These are phyloP conservation scores for Aspergillus latus DNA, from an alignment of 2,329 filamentous ascomycete species.

Conservation along the genomic window DNA sequence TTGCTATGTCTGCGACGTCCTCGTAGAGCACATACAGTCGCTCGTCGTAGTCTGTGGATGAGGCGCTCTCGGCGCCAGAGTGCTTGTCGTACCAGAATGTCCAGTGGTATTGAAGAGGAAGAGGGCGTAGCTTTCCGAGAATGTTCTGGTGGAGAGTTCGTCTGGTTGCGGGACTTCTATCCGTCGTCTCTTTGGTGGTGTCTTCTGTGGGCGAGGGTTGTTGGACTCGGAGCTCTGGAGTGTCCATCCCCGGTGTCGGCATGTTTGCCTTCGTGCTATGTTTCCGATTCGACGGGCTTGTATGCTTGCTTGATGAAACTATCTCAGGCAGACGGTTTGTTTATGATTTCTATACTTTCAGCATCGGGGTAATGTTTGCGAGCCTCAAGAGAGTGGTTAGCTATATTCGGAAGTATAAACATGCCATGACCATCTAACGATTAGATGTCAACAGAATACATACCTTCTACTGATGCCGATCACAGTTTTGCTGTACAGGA, in stretches of 20 bases:
- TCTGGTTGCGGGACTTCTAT: conserved; percentile 23
- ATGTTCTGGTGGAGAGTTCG: conserved; percentile 45
- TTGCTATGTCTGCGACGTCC: conserved; percentile 44
- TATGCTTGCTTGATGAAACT: not conserved
- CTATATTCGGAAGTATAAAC: not conserved
- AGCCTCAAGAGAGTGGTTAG: not conserved
- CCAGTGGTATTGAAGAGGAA: conserved; percentile 51
- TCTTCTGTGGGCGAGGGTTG: conserved; percentile 21
- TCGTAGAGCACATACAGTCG: conserved; percentile 41
- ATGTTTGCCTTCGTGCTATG: not conserved
- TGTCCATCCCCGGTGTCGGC: conserved; percentile 20
- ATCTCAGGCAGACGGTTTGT: not conserved
- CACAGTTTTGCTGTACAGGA: not conserved
- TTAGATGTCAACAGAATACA: not conserved
- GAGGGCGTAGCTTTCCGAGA: conserved; percentile 46
- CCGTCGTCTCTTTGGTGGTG: conserved; percentile 9
- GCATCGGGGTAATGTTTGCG: not conserved
- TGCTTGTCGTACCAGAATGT: conserved; percentile 50
- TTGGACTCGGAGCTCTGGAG: conserved; percentile 24
- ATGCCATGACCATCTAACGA: not conserved
- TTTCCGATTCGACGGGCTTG: not conserved
- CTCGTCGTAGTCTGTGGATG: conserved; percentile 29
- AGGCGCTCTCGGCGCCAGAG: conserved; percentile 21
- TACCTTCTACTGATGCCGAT: not conserved
- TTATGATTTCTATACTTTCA: not conserved